Evolutionary conservation across 2,329 filamentous ascomycete genomes (phyloP).

Genomic region (Phialophora tarda): DNA sequence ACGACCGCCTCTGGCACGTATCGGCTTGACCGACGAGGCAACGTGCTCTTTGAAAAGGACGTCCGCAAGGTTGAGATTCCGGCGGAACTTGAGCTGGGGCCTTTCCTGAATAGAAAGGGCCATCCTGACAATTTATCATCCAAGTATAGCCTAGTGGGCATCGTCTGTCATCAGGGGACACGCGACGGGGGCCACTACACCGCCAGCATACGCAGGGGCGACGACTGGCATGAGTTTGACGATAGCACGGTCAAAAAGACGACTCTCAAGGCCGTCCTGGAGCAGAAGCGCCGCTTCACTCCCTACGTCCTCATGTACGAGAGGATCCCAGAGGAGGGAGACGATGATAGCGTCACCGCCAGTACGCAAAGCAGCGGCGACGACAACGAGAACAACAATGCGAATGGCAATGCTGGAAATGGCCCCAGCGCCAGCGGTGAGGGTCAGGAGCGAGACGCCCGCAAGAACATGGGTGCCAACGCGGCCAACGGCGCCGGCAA

Average conservation of each 20-base stretch:
- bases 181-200: constrained; percentile 26
- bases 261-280: constrained; percentile 7
- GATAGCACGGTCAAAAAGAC: constrained; percentile 9
- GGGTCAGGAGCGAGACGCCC: not conserved
- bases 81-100: constrained; percentile 22
- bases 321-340: constrained; percentile 10
- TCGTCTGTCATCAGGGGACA: constrained; percentile 23
- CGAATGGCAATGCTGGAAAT: not conserved
- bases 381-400: not conserved
- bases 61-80: constrained; percentile 17
- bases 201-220: constrained; percentile 5
- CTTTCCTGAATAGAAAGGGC: constrained; percentile 23
- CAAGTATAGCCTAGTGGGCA: constrained; percentile 25
- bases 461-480: not conserved
- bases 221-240: constrained; percentile 22
- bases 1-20: not conserved
- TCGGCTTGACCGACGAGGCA: not conserved
- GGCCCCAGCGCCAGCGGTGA: not conserved
- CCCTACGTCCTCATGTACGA: constrained; percentile 34
- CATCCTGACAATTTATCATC: not conserved
- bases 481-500: not conserved
- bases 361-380: not conserved
- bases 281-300: constrained; percentile 14
- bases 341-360: not conserved
- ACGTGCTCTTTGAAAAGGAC: constrained; percentile 10